A percentile compares a stretch with the other conserved stretches of the same genome.
Conservation (phyloP, 2,329 filamentous ascomycete species). For the Ascocoryne sarcoides region DNA sequence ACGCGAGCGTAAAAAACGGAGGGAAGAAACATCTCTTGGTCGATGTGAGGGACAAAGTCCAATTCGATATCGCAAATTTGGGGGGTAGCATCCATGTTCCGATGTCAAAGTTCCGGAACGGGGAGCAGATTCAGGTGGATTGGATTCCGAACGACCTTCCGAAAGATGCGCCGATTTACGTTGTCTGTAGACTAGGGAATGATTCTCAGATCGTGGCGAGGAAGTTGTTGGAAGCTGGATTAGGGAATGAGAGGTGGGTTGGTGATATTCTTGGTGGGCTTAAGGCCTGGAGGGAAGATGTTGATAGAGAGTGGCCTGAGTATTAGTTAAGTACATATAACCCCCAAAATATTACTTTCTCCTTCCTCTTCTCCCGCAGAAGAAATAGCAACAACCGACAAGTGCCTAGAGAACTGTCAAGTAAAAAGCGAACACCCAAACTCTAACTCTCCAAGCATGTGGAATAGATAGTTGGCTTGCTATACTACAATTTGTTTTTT, state of each 20-base stretch:
- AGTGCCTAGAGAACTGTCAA: too few species aligned
- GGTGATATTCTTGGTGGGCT: conserved; percentile 67
- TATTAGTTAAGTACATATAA: conserved; percentile 41
- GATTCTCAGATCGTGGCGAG: conserved; percentile 65
- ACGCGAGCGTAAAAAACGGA: conserved; percentile 30
- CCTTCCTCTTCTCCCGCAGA: too few species aligned
- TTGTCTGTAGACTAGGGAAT: conserved; percentile 68
- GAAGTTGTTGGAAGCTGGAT: conserved; percentile 51
- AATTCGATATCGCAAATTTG: conserved; percentile 73
- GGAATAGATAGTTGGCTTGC: too few species aligned
- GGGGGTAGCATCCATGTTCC: conserved; percentile 68
- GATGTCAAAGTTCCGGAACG: conserved; percentile 42
- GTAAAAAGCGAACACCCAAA: too few species aligned
- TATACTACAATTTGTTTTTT: too few species aligned
- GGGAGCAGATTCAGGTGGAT: conserved; percentile 9
- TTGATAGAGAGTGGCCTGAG: conserved; percentile 52
- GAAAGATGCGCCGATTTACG: conserved; percentile 49
- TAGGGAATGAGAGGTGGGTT: conserved; percentile 47
- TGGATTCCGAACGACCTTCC: conserved; percentile 35
- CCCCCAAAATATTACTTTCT: too few species aligned
- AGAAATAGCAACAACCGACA: too few species aligned
- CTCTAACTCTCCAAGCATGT: too few species aligned
- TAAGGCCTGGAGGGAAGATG: conserved; percentile 59
- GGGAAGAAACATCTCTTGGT: conserved; percentile 49
- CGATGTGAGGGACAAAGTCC: conserved; percentile 77